Conservation (phyloP, 1,139 yeast genomes). For the Kodamaea ohmeri region DNA sequence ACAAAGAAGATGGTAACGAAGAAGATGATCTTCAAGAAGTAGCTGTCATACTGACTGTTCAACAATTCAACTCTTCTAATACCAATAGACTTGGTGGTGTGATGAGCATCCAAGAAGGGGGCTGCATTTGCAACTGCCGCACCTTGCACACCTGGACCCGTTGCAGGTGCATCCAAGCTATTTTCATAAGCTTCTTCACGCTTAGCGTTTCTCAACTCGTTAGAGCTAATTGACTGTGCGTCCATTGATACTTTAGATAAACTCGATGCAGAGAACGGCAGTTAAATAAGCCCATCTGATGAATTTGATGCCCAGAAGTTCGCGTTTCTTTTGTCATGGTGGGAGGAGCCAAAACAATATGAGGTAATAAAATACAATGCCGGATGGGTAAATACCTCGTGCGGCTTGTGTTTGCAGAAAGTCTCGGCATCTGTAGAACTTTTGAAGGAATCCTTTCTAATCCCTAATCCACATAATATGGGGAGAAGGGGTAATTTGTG, state of each 20-base stretch:
- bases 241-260: slow-evolving; percentile 3
- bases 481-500: too few species aligned
- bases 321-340: neutral
- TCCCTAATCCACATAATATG: too few species aligned
- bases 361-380: too few species aligned
- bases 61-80: slow-evolving; percentile 42
- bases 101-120: neutral
- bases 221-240: slow-evolving; percentile 2
- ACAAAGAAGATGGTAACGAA: slow-evolving; percentile 55
- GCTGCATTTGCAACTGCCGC: slow-evolving; percentile 3
- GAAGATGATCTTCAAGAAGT: slow-evolving; percentile 29
- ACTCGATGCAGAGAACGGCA: neutral
- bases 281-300: neutral
- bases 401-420: too few species aligned
- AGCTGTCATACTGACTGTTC: slow-evolving; percentile 30
- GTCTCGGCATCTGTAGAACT: too few species aligned
- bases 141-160: slow-evolving; percentile 1
- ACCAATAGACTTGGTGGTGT: slow-evolving; percentile 29
- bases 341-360: too few species aligned
- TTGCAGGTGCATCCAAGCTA: neutral
- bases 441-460: too few species aligned
- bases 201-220: slow-evolving; percentile 2
- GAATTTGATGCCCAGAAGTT: neutral
- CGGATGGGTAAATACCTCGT: too few species aligned
- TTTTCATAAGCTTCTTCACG: neutral